A percentile compares a stretch with the other conserved stretches of the same genome.
Evolutionary conservation across 176 grass and related monocot species (phyloP).

Genomic region (Rhynchospora breviuscula): DNA sequence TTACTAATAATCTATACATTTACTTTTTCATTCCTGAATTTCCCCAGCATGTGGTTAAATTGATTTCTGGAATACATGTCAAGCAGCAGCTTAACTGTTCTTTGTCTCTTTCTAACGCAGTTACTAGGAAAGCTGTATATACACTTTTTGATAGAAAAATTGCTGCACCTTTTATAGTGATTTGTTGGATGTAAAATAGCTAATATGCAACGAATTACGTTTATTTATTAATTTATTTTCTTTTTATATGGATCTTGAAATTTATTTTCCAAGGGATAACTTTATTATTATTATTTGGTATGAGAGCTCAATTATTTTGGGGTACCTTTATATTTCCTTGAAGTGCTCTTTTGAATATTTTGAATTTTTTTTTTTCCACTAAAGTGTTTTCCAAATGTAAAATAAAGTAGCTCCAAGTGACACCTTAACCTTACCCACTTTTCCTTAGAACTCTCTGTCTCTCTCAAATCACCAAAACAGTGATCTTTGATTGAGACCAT

Average conservation of each 20-base stretch:
- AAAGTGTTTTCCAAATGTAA: not conserved
- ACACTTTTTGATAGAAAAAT: not conserved
- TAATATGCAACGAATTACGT: not conserved
- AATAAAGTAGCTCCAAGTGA: not conserved
- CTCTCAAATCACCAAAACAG: not conserved
- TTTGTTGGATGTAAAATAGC: constrained; percentile 5
- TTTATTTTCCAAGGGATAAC: not conserved
- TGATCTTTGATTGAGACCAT: not conserved
- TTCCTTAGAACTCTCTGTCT: not conserved
- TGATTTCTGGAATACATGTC: not conserved
- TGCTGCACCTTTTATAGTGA: not conserved
- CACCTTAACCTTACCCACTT: not conserved
- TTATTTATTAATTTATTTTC: not conserved
- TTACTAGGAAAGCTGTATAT: not conserved
- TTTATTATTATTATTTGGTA: no score
- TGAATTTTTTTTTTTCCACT: not conserved
- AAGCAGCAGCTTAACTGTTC: not conserved
- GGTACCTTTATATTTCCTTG: not conserved
- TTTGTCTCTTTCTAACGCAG: not conserved
- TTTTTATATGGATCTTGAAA: not conserved
- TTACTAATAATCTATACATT: no score
- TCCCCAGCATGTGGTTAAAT: not conserved
- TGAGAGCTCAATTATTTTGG: not conserved
- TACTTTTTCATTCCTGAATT: not conserved
- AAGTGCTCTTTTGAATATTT: not conserved